Conservation (phyloP, 2,329 filamentous ascomycete species). For the Microsporum ferrugineum region DNA sequence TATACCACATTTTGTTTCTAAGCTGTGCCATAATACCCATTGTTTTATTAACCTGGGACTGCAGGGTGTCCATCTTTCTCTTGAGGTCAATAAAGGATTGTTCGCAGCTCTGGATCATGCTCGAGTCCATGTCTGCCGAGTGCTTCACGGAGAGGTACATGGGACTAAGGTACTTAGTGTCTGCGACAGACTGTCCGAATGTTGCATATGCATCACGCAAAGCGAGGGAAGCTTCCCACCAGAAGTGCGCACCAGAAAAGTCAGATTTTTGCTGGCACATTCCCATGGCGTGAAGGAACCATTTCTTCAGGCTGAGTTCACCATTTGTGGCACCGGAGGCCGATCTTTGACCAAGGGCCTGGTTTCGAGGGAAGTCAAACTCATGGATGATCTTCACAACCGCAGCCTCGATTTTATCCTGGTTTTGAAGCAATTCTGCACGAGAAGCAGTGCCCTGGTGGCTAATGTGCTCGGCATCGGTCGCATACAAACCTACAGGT, state of each 20-base stretch:
- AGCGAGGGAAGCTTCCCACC: slow-evolving; percentile 71
- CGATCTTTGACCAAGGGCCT: slow-evolving; percentile 18
- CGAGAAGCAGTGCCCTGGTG: neutral
- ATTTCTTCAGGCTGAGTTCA: slow-evolving; percentile 21
- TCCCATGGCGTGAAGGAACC: slow-evolving; percentile 55
- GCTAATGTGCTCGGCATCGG: neutral
- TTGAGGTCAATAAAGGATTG: slow-evolving; percentile 62
- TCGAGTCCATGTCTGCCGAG: slow-evolving; percentile 23
- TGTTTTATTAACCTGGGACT: slow-evolving; percentile 61
- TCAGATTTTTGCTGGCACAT: slow-evolving; percentile 70
- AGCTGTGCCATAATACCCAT: slow-evolving; percentile 62
- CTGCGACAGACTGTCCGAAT: slow-evolving; percentile 47
- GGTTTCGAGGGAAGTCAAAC: slow-evolving; percentile 60
- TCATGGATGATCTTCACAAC: slow-evolving; percentile 72
- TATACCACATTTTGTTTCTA: slow-evolving; percentile 98
- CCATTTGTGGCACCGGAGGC: neutral
- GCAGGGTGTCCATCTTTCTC: slow-evolving; percentile 67
- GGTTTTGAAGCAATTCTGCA: slow-evolving; percentile 54
- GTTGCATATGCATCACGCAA: slow-evolving; percentile 50
- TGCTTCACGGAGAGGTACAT: slow-evolving; percentile 50
- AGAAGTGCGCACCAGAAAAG: slow-evolving; percentile 72
- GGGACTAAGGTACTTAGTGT: slow-evolving; percentile 59
- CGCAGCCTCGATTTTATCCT: slow-evolving; percentile 68
- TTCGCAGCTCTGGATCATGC: slow-evolving; percentile 28
- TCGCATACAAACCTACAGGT: slow-evolving; percentile 26